Percentiles rank a stretch among this genome's conserved stretches.
Evolutionary conservation across 306 rosid genomes (phyloP).

Genomic region (Cucumis cinereus): DNA sequence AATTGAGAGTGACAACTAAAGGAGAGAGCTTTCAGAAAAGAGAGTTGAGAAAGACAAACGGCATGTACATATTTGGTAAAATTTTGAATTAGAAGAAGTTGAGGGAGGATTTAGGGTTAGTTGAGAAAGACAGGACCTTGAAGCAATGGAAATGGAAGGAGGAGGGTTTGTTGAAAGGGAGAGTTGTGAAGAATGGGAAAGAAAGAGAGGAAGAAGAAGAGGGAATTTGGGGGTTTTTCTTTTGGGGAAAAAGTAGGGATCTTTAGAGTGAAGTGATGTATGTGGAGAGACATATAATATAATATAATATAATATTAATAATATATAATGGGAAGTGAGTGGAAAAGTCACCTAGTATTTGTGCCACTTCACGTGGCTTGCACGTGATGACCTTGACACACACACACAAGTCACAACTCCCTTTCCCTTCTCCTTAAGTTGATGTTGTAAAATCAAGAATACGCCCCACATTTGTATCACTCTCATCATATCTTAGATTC

Average conservation of each 20-base stretch:
- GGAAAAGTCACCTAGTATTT: constrained; percentile 28
- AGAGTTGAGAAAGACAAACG: not conserved
- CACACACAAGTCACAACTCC: not conserved
- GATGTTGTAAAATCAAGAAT: too few species aligned
- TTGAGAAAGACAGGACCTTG: constrained; percentile 52
- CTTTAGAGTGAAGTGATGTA: constrained; percentile 19
- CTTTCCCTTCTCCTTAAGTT: too few species aligned
- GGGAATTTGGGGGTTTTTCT: constrained; percentile 5
- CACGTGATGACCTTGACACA: constrained; percentile 27
- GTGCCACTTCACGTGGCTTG: constrained; percentile 79
- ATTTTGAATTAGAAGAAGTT: not conserved
- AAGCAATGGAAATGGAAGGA: constrained; percentile 15
- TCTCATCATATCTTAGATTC: too few species aligned
- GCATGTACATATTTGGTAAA: not conserved
- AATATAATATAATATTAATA: not conserved
- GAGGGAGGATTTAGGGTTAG: not conserved
- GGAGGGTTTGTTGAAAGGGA: constrained; percentile 14
- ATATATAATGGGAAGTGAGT: constrained; percentile 30
- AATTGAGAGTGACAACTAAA: not conserved
- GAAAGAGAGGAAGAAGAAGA: not conserved
- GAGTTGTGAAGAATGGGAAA: constrained; percentile 8
- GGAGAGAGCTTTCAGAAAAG: too few species aligned
- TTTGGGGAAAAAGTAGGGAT: constrained; percentile 37
- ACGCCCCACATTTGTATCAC: too few species aligned
- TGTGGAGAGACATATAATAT: not conserved